phyloP scores from a whole-genome alignment of 106 monocot species.

The Dendrobium officinale region DNA sequence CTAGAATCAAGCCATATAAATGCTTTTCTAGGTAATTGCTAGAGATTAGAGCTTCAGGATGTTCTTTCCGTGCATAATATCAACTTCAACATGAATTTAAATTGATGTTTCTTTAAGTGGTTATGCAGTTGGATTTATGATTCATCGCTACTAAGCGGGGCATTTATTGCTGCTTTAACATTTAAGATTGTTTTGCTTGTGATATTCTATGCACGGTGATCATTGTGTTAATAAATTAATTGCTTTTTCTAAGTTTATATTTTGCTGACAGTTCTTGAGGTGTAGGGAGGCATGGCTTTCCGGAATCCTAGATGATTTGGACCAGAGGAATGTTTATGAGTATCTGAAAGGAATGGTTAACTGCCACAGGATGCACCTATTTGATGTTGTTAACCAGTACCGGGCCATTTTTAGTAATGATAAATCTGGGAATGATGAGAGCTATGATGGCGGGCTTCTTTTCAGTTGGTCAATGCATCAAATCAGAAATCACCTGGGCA shows the following conservation, averaged over 20 bases:
- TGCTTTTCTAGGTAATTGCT: constrained; percentile 1
- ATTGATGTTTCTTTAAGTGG: background rate
- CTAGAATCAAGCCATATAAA: background rate
- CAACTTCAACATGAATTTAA: background rate
- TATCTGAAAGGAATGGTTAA: constrained; percentile 91
- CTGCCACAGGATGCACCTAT: constrained; percentile 84
- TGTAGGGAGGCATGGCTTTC: constrained; percentile 97
- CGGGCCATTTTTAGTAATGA: constrained; percentile 91
- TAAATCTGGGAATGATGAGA: constrained; percentile 87
- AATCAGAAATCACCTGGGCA: constrained; percentile 68
- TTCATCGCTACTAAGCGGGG: background rate
- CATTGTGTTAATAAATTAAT: background rate
- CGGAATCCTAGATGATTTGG: constrained; percentile 88
- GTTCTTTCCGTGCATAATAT: background rate
- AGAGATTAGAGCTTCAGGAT: background rate
- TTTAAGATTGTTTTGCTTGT: background rate
- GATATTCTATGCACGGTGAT: background rate
- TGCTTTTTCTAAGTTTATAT: background rate
- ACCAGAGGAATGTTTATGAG: constrained; percentile 86
- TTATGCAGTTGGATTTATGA: background rate
- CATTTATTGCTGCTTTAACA: background rate
- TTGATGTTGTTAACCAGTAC: constrained; percentile 97
- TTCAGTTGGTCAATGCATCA: constrained; percentile 99
- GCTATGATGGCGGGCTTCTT: constrained; percentile 93
- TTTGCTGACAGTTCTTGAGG: constrained; percentile 73